These are phyloP conservation scores for Cicer bijugum DNA, from an alignment of 306 rosid genomes.

Conservation along the genomic window DNA sequence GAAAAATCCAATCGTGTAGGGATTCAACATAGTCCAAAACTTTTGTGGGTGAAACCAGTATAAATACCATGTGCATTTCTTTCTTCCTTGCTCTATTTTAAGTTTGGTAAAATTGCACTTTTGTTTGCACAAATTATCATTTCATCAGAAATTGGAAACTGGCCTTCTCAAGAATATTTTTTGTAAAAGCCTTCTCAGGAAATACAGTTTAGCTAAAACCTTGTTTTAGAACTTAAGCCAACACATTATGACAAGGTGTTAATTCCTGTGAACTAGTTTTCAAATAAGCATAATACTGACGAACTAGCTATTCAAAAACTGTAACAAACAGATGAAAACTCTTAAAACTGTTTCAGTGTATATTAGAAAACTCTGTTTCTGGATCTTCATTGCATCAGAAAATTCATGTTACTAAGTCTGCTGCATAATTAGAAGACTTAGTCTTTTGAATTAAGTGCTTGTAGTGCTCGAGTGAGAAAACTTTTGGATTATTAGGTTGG, in stretches of 20 bases:
- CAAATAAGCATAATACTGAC: constrained; percentile 2
- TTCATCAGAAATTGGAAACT: constrained; percentile 9
- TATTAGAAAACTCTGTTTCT: background rate
- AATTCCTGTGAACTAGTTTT: constrained; percentile 1
- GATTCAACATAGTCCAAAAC: background rate
- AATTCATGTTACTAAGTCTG: background rate
- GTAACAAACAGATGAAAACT: too few species aligned
- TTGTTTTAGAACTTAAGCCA: constrained; percentile 7
- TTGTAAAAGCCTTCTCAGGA: background rate
- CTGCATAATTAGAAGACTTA: background rate
- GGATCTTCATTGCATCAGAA: background rate
- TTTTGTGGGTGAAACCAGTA: background rate
- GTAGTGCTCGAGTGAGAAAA: constrained; percentile 1
- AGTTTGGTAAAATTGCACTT: background rate
- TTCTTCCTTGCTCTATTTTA: constrained; percentile 2
- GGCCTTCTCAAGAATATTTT: constrained; percentile 19
- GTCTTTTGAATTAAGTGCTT: background rate
- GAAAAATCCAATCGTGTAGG: constrained; percentile 6
- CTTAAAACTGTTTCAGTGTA: background rate
- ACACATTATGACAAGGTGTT: background rate
- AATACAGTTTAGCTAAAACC: constrained; percentile 5
- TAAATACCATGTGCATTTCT: background rate
- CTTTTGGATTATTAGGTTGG: background rate
- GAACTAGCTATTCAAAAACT: too few species aligned
- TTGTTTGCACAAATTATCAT: background rate